These are phyloP conservation scores for Globisporangium cystogenes DNA, from an alignment of 352 stramenopile species.

Conservation along the genomic window DNA sequence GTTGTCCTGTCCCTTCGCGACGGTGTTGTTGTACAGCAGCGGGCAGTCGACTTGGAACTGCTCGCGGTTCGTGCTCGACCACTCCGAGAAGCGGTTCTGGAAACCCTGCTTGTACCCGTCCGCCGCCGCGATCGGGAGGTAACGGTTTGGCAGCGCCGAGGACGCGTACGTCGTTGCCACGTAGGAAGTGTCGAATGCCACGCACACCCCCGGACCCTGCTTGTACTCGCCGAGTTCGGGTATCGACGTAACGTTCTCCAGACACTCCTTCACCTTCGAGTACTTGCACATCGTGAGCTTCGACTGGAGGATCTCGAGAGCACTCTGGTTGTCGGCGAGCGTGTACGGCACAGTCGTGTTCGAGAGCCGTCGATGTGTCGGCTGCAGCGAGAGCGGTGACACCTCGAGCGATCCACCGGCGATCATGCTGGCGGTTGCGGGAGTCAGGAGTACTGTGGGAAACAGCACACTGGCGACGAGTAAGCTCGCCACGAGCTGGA, in stretches of 20 bases:
- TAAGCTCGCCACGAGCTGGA: constrained; percentile 29
- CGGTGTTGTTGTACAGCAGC: constrained; percentile 58
- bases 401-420: background rate
- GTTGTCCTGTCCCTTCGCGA: constrained; percentile 41
- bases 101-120: constrained; percentile 53
- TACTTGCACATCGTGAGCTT: constrained; percentile 64
- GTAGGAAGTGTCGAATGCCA: constrained; percentile 62
- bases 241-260: constrained; percentile 44
- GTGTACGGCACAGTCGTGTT: constrained; percentile 23
- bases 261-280: constrained; percentile 49
- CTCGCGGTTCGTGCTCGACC: constrained; percentile 45
- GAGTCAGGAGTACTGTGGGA: constrained; percentile 16
- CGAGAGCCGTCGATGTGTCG: constrained; percentile 3
- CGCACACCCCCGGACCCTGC: constrained; percentile 38
- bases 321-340: constrained; percentile 30
- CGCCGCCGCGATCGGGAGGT: constrained; percentile 51
- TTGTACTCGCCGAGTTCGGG: constrained; percentile 48
- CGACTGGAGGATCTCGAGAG: constrained; percentile 28
- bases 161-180: constrained; percentile 30
- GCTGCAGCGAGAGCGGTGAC: background rate
- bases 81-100: constrained; percentile 69
- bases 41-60: constrained; percentile 68
- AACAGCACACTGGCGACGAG: constrained; percentile 36
- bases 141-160: constrained; percentile 45
- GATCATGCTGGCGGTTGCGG: background rate